A percentile compares a stretch with the other conserved stretches of the same genome.
Conservation (phyloP, 1,139 yeast genomes). For the Protomyces inundatus region DNA sequence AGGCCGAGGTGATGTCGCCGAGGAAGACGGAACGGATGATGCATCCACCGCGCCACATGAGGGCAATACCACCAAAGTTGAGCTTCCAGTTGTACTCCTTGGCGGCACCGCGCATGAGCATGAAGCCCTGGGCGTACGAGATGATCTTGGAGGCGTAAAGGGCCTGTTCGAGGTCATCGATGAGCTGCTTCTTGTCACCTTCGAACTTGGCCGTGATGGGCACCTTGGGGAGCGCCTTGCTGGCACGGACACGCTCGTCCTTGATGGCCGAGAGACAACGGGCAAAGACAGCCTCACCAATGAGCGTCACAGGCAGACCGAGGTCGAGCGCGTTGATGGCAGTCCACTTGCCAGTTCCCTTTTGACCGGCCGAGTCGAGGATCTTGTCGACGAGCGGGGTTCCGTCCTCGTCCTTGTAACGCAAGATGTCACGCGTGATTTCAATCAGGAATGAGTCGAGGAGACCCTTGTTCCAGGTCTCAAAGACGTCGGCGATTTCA, state of each 20-base stretch:
- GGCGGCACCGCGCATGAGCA: constrained; percentile 98
- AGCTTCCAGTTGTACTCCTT: constrained; percentile 94
- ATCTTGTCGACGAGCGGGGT: constrained; percentile 93
- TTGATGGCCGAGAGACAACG: constrained; percentile 93
- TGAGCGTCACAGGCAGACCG: constrained; percentile 97
- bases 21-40: constrained; percentile 97
- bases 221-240: constrained; percentile 62
- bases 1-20: constrained; percentile 94
- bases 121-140: constrained; percentile 98
- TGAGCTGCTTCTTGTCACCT: constrained; percentile 73
- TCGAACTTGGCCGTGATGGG: constrained; percentile 55
- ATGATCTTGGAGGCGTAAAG: constrained; percentile 97
- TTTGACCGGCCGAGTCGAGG: constrained; percentile 95
- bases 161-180: constrained; percentile 96
- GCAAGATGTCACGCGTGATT: constrained; percentile 91
- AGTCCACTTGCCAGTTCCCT: constrained; percentile 99
- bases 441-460: constrained; percentile 95
- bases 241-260: constrained; percentile 82
- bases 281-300: constrained; percentile 97
- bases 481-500: constrained; percentile 90
- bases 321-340: constrained; percentile 95
- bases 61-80: constrained; percentile 96
- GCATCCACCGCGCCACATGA: constrained; percentile 99
- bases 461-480: constrained; percentile 95
- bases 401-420: constrained; percentile 79